Evolutionary conservation across 75 land plant genomes (phyloP), one percentile per base, ranked within the genome.

Genomic region (Pseudotsuga menziesii): DNA sequence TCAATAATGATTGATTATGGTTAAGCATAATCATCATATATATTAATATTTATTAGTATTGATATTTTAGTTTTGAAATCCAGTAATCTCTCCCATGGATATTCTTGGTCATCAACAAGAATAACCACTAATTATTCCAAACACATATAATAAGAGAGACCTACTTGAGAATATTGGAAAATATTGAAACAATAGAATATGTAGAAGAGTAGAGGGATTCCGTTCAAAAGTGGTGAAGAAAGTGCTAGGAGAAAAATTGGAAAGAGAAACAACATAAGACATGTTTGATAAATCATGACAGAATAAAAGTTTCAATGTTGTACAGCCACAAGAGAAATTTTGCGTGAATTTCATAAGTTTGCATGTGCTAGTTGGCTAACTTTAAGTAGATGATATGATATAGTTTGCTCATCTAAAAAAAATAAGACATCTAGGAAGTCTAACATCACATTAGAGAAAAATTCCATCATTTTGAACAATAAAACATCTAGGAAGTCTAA

Each of bases 361-460:
- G 44, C 97, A 97, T 78, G 78, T 97, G 20, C 98, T 98, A 0
- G 99, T 97, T 7, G 99, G 99, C 64, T 88, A 98, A 39, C 64
- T 97, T 66, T 95, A 97, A 57, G 95, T 93, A 3, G 83, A 85
- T 14, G 95, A 94, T 44, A 97, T 97, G 99, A 78, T 83, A 54
- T 95, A 97, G 81, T 89, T 97, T n/a, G 95, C 98, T 25, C 91
- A 98, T 3, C 48, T 97, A 3, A 2, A 98, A 97, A 61, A 80
- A 78, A 73, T 97, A 97, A 56, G 99, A 95, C 69, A 83, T 84
- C 4, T 92, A 93, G 17, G 99, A 97, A 78, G 86, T 94, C 26
- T 87, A n/a, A 98, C 0, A 87, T 97, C 25, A 96, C 99, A 4
- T 97, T 96, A 48, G 99, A 96, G 78, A 97, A 96, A 70, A 96